Base-by-base conservation (phyloP, 257 asterid genomes). In the Nicotiana benthamiana region DNA sequence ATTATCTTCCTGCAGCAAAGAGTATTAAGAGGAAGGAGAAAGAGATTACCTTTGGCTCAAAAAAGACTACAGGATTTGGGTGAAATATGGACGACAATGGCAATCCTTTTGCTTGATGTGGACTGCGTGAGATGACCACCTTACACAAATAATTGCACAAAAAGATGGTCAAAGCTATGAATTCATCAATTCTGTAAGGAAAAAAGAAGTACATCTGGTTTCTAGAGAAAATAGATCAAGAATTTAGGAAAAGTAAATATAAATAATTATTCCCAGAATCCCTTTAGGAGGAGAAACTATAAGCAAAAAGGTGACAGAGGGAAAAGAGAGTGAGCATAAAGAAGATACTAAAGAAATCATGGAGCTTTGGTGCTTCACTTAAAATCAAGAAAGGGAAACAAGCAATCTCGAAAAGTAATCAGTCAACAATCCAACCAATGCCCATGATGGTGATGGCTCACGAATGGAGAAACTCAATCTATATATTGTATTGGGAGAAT, bases 101-200 rank as follows among this genome's bases (percentile, higher is more conserved):
- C 75, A 96, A 83, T 46, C 99, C 98, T 88, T 96, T 96, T 82
- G 99, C 99, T 89, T 96, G 92, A 77, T 60, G 88, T 81, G 99
- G 99, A 85, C 97, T 90, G 80, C 99, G 95, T 15, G 99, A 98
- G 80, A 94, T 92, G 75, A 96, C 99, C 88, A 96, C 99, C 99
- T 95, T 66, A 80, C 75, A 68, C 75, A 68, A 78, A 53, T 27
- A 72, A 66, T 34, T 27, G 64, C 51, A 60, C 46, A 28, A 53
- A 30, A 51, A 67, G 54, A n/a, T 61, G 48, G 28, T 61, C 82
- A 46, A 79, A 63, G 16, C 20, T 67, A 62, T 46, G 43, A 22
- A 26, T 22, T 57, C 59, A 72, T 57, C 59, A 72, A 22, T 46
- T 57, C 20, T 26, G 8, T 16, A 20, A 48, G 16, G 43, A 2